Conservation (phyloP, 2,329 filamentous ascomycete species). For the Epichloe bromicola region DNA sequence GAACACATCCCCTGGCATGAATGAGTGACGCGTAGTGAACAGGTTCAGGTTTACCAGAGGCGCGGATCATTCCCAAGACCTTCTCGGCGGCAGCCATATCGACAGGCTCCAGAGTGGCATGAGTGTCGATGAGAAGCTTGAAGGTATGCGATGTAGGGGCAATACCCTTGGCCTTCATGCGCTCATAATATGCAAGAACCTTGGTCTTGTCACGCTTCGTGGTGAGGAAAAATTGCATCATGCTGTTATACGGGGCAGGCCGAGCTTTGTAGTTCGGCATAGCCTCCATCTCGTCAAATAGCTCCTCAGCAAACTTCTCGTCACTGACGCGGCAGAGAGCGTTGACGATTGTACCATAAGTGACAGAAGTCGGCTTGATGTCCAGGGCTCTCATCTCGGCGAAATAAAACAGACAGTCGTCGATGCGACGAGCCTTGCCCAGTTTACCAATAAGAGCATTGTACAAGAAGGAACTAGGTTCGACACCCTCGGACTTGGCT, state of each 20-base stretch:
- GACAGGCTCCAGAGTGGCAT: slow-evolving; percentile 85
- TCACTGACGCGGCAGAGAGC: slow-evolving; percentile 94
- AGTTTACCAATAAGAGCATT: slow-evolving; percentile 97
- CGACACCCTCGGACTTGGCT: slow-evolving; percentile 84
- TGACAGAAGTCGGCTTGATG: slow-evolving; percentile 92
- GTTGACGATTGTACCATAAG: slow-evolving; percentile 96
- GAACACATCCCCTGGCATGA: slow-evolving; percentile 86
- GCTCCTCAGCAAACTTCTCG: slow-evolving; percentile 91
- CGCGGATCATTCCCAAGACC: slow-evolving; percentile 66
- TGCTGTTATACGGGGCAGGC: slow-evolving; percentile 93
- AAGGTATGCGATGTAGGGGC: slow-evolving; percentile 89
- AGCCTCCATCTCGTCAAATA: slow-evolving; percentile 98
- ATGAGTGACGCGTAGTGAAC: slow-evolving; percentile 95
- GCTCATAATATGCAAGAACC: slow-evolving; percentile 87
- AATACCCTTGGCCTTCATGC: slow-evolving; percentile 81
- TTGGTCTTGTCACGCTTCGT: slow-evolving; percentile 94
- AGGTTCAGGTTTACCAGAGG: slow-evolving; percentile 69
- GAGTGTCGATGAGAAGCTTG: slow-evolving; percentile 91
- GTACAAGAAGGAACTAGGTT: slow-evolving; percentile 94
- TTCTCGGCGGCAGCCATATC: slow-evolving; percentile 78
- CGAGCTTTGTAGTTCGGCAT: slow-evolving; percentile 98
- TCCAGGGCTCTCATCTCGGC: slow-evolving; percentile 89
- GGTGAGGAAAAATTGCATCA: slow-evolving; percentile 98
- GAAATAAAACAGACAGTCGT: slow-evolving; percentile 97
- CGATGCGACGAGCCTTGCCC: slow-evolving; percentile 92